Conservation (phyloP, 2,329 filamentous ascomycete genomes). For the Xylariaceae sp. region DNA sequence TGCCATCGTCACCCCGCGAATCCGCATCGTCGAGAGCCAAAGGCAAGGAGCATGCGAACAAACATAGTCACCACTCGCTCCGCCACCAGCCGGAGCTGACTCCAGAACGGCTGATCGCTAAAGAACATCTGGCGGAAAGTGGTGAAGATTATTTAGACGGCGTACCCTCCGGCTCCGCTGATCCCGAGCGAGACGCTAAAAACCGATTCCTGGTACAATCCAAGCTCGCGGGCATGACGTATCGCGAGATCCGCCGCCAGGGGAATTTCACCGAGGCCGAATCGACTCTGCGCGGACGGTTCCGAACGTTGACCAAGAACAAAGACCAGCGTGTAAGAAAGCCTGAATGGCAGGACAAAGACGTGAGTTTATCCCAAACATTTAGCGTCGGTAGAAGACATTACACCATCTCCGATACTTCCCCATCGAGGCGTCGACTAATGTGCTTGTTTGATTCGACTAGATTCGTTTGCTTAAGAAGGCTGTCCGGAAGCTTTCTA, state of each 20-base stretch:
- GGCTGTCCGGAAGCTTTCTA: slow-evolving; percentile 40
- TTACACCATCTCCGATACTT: not conserved
- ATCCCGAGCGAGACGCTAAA: slow-evolving; percentile 33
- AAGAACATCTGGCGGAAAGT: not conserved
- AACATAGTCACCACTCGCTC: slow-evolving; percentile 4
- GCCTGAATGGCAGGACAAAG: slow-evolving; percentile 58
- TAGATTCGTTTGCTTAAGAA: slow-evolving; percentile 44
- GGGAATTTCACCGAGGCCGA: slow-evolving; percentile 61
- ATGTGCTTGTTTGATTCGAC: not conserved
- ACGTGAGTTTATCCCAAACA: slow-evolving; percentile 53
- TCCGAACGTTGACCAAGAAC: slow-evolving; percentile 60
- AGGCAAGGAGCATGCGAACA: slow-evolving; percentile 3
- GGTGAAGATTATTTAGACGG: not conserved
- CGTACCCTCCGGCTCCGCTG: slow-evolving; percentile 1
- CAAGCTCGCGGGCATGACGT: slow-evolving; percentile 56
- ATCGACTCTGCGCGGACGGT: slow-evolving; percentile 67
- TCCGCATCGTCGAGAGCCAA: slow-evolving; percentile 16
- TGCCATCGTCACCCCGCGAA: slow-evolving; percentile 1
- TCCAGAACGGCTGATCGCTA: slow-evolving; percentile 11
- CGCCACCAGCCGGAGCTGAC: slow-evolving; percentile 8
- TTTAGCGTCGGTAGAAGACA: not conserved
- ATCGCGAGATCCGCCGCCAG: slow-evolving; percentile 56
- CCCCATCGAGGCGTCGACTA: not conserved
- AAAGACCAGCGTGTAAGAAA: slow-evolving; percentile 60
- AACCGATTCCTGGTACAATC: slow-evolving; percentile 51